These are phyloP conservation scores for Heterobasidion annosum DNA, from an alignment of 1,284 basidiomycete species.

Conservation along the genomic window DNA sequence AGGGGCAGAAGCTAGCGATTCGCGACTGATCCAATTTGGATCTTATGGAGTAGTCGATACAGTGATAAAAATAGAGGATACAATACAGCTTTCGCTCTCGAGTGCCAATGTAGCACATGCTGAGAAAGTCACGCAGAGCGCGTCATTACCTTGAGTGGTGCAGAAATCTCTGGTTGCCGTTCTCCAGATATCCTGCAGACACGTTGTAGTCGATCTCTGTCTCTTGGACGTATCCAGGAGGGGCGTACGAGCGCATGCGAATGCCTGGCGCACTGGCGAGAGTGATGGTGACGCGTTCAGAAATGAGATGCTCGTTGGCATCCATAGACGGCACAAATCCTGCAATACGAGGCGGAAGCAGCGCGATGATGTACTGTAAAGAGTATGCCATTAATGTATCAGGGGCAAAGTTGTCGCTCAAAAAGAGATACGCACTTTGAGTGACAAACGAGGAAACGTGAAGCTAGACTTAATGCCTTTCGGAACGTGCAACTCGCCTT, in stretches of 20 bases:
- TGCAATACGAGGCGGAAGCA: slow-evolving; percentile 33
- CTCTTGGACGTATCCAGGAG: slow-evolving; percentile 40
- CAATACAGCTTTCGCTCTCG: too few relatives aligned
- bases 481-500: slow-evolving; percentile 43
- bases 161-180: slow-evolving; percentile 28
- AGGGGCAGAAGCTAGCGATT: too few relatives aligned
- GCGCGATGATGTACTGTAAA: slow-evolving; percentile 37
- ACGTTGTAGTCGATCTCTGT: slow-evolving; percentile 40
- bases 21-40: too few relatives aligned
- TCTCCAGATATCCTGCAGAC: slow-evolving; percentile 42
- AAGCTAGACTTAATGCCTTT: slow-evolving; percentile 41
- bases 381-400: not conserved
- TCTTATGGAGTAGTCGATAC: too few relatives aligned
- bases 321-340: slow-evolving; percentile 29
- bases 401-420: slow-evolving; percentile 1
- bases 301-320: slow-evolving; percentile 23
- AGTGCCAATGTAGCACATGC: too few relatives aligned
- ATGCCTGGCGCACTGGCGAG: slow-evolving; percentile 33
- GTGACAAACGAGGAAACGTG: slow-evolving; percentile 40
- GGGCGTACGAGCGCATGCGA: slow-evolving; percentile 36
- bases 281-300: slow-evolving; percentile 32
- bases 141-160: not conserved
- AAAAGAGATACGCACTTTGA: slow-evolving; percentile 27
- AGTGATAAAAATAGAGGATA: not conserved
- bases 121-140: too few relatives aligned